Conservation (phyloP, 305 asterid genomes). For the Solanum chacoense region DNA sequence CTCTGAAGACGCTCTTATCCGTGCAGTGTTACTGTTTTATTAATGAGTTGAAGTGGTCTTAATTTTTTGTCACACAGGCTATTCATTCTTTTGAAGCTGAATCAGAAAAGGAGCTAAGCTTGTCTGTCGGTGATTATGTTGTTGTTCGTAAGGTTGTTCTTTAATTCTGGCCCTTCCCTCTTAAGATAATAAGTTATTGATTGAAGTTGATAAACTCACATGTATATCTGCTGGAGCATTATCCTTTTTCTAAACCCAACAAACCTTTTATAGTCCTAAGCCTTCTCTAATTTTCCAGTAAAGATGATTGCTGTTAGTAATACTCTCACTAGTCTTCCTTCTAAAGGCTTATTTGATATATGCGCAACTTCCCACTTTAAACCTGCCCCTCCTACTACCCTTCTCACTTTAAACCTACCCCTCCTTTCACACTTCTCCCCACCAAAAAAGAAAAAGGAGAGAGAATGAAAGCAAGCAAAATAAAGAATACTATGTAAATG, state of each 20-base stretch:
- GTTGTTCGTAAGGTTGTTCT: conserved; percentile 72
- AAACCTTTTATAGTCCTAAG: neutral
- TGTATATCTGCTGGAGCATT: neutral
- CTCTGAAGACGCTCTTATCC: neutral
- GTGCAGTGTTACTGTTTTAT: neutral
- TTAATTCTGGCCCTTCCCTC: neutral
- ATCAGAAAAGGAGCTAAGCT: conserved; percentile 78
- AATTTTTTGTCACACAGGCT: conserved; percentile 34
- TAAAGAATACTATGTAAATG: neutral
- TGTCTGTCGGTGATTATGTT: conserved; percentile 73
- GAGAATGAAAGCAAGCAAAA: neutral
- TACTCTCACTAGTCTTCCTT: neutral
- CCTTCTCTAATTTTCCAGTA: neutral
- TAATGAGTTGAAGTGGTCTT: neutral
- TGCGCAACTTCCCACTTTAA: neutral
- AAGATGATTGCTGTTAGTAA: neutral
- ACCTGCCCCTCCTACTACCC: neutral
- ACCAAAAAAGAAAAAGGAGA: neutral
- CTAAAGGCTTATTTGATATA: neutral
- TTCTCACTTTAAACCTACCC: neutral
- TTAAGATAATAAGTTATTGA: neutral
- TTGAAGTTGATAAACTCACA: neutral
- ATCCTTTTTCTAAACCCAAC: neutral
- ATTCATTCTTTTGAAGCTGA: conserved; percentile 67
- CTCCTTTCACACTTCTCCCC: neutral